phyloP scores from a whole-genome alignment of 345 rosid genomes.

The Syzygium aqueum region DNA sequence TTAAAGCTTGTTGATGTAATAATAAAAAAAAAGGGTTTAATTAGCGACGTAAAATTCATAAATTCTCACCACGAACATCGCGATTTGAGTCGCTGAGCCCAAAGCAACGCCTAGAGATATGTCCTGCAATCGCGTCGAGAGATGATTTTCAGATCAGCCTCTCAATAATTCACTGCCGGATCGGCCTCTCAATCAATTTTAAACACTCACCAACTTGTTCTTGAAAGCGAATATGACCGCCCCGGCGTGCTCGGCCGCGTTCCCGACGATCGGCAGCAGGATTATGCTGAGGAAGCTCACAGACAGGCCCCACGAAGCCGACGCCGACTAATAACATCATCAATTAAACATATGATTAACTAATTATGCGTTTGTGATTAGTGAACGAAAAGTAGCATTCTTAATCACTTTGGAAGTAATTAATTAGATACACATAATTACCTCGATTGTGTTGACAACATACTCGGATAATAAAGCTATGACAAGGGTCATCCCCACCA shows the following conservation, averaged over 20 bases:
- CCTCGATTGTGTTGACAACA: constrained; percentile 84
- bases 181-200: no score
- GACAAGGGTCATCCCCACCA: constrained; percentile 68
- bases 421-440: neutral
- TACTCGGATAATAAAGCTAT: constrained; percentile 73
- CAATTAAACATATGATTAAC: neutral
- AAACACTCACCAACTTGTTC: constrained; percentile 60
- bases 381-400: neutral
- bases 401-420: neutral
- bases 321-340: constrained; percentile 22
- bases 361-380: neutral
- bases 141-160: neutral
- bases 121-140: constrained; percentile 32
- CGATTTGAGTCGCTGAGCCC: constrained; percentile 85
- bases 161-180: neutral
- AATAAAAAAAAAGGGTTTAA: neutral
- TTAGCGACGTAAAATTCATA: neutral
- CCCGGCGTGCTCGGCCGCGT: constrained; percentile 94
- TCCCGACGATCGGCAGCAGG: constrained; percentile 86
- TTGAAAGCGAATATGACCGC: constrained; percentile 91
- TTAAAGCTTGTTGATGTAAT: neutral
- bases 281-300: constrained; percentile 85
- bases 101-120: constrained; percentile 80
- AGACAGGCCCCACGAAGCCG: constrained; percentile 83
- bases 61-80: constrained; percentile 66